These are phyloP conservation scores for Nakazawaea populi DNA, from an alignment of 805 yeast species.

Conservation along the genomic window DNA sequence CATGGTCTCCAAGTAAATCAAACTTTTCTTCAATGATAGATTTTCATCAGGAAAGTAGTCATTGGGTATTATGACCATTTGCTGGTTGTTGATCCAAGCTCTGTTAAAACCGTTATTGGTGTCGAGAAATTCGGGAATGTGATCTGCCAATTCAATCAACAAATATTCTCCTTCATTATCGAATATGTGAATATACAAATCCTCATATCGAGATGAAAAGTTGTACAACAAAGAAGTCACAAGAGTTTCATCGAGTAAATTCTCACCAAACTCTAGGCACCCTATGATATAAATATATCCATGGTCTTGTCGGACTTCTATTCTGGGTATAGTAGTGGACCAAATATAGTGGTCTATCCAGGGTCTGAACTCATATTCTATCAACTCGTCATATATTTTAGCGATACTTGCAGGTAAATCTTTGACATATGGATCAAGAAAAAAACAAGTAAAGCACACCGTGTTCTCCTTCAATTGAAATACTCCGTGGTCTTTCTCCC, in stretches of 20 bases:
- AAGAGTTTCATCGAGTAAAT: constrained; percentile 39
- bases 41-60: constrained; percentile 27
- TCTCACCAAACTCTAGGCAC: constrained; percentile 36
- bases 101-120: constrained; percentile 44
- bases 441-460: constrained; percentile 22
- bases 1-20: constrained; percentile 31
- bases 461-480: constrained; percentile 13
- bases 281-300: constrained; percentile 30
- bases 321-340: constrained; percentile 25
- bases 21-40: constrained; percentile 31
- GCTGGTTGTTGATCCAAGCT: constrained; percentile 43
- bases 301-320: constrained; percentile 16
- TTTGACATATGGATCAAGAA: constrained; percentile 23
- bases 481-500: constrained; percentile 1
- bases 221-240: constrained; percentile 32
- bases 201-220: constrained; percentile 23
- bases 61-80: constrained; percentile 33
- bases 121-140: constrained; percentile 31
- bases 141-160: constrained; percentile 42
- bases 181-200: constrained; percentile 35
- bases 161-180: constrained; percentile 57
- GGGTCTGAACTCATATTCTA: constrained; percentile 21
- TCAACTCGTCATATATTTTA: constrained; percentile 13
- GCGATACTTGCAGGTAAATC: constrained; percentile 14
- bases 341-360: constrained; percentile 38